Base-by-base conservation (phyloP, 2,329 filamentous ascomycete genomes). In the Lasiodiplodia hormozganensis region DNA sequence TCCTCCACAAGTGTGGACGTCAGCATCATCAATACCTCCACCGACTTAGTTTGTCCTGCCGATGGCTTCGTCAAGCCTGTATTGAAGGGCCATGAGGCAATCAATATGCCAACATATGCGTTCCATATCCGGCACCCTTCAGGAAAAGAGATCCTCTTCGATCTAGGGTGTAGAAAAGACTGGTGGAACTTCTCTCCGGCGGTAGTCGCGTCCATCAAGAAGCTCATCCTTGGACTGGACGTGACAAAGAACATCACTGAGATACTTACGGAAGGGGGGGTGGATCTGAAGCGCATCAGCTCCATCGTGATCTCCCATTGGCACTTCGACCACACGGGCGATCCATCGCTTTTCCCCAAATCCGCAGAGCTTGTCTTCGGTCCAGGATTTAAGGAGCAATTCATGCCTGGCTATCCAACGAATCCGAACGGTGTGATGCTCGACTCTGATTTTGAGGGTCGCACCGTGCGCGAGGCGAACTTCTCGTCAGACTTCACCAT, bases 261-360 rank as follows among this genome's bases (percentile, higher is more conserved):
- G 49, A 75, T 80, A 38, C 70, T 81, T 1, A 66, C 68, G 14
- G 75, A 67, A 14, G 58, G 66, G 4, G 66, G 66, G 12, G 53
- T 67, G 25, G 49, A 65, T 11, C 54, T 69, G 38, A 57, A 77
- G 11, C 58, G 74, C 18, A 71, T 73, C 11, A 68, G 72, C 3
- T 70, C 71, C 1, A 76, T 67, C 40, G 12, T 67, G 3, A 54
- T 68, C 28, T 64, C 54, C 69, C 64, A 72, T 56, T 67, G 47
- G 75, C 82, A 84, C 70, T 82, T 78, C 71, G 85, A 87, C 70
- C 86, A 87, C 66, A 82, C 80, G 11, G 86, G 85, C 0, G 80
- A 86, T 65, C 77, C 80, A 0, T 78, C 80, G 0, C 75, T 72
- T 0, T 87, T 87, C 57, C 82, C 83, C 0, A 1, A 71, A 0